phyloP scores from a whole-genome alignment of 306 rosid species.

The Rosa chinensis region DNA sequence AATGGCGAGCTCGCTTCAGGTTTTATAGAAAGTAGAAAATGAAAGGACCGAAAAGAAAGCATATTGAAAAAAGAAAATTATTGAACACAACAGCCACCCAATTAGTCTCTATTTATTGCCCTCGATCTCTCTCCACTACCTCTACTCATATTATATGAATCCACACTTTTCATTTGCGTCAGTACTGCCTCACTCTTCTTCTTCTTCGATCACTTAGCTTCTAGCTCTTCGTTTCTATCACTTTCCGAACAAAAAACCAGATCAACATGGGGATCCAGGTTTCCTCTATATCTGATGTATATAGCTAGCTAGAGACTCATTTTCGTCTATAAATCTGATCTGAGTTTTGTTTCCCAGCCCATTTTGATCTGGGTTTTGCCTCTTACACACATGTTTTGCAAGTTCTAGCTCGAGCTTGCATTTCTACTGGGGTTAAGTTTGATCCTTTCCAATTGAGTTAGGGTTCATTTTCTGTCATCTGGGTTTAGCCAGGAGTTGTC shows the following conservation, averaged over 20 bases:
- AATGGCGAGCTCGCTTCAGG: conserved; percentile 19
- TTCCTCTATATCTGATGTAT: neutral
- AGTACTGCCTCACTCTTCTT: neutral
- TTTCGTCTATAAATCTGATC: conserved; percentile 7
- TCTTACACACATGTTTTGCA: neutral
- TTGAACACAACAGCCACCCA: neutral
- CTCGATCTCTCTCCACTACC: neutral
- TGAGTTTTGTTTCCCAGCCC: conserved; percentile 16
- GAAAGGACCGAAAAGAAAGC: neutral
- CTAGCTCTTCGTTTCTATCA: neutral
- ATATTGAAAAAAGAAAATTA: neutral
- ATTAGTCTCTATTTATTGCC: neutral
- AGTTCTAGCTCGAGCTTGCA: neutral
- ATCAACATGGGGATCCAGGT: neutral
- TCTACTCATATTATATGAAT: conserved; percentile 21
- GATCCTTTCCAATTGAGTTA: neutral
- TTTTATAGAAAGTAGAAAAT: neutral
- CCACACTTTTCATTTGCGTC: neutral
- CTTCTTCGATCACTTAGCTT: neutral
- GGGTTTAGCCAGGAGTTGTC: no score
- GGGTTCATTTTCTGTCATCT: neutral
- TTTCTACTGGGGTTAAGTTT: neutral
- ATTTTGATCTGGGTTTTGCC: conserved; percentile 1
- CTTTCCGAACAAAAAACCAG: neutral
- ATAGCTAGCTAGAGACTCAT: neutral